phyloP scores from a whole-genome alignment of 2,329 filamentous ascomycete genomes.

The Fusarium armeniacum region DNA sequence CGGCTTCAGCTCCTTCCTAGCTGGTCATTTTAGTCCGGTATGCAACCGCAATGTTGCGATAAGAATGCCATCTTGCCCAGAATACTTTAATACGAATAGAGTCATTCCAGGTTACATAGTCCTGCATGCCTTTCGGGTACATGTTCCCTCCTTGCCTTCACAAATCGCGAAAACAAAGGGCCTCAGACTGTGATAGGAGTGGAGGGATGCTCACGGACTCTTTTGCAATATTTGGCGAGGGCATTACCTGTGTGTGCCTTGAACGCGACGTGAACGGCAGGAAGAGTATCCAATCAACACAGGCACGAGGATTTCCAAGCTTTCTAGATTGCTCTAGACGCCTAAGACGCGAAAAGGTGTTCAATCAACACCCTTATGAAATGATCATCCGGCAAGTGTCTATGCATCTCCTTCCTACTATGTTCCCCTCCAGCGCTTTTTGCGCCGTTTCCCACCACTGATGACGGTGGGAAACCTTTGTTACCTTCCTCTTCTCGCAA shows the following conservation, averaged over 20 bases:
- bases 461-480: neutral
- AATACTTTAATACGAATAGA: neutral
- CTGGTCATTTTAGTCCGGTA: constrained; percentile 15
- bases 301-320: constrained; percentile 6
- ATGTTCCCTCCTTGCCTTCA: neutral
- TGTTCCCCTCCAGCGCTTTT: neutral
- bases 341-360: constrained; percentile 6
- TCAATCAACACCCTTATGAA: constrained; percentile 4
- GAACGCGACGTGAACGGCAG: constrained; percentile 1
- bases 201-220: neutral
- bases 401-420: constrained; percentile 5
- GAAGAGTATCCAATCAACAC: neutral
- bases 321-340: constrained; percentile 23
- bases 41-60: constrained; percentile 31
- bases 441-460: neutral
- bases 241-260: neutral
- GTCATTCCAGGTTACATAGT: neutral
- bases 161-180: constrained; percentile 26
- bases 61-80: constrained; percentile 25
- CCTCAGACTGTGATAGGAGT: neutral
- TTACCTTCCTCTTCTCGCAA: constrained; percentile 28
- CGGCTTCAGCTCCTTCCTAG: constrained; percentile 42
- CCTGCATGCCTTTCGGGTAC: neutral
- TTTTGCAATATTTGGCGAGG: neutral
- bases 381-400: constrained; percentile 4